Conservation (phyloP, 257 asterid genomes). For the Nyctanthes arbortristis region DNA sequence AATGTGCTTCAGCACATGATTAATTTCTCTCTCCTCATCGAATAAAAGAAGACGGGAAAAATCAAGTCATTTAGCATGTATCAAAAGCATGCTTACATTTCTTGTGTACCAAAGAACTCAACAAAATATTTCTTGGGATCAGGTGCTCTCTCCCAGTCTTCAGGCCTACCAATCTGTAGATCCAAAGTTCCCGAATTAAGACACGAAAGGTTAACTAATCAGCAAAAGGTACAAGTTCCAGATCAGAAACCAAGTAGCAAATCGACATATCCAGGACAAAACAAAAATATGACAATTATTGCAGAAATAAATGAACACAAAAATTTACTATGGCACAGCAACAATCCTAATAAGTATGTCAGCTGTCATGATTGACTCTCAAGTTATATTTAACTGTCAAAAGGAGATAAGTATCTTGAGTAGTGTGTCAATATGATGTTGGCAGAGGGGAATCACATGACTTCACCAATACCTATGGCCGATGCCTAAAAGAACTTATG, state of each 20-base stretch:
- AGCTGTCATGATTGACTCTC: not conserved
- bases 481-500: not conserved
- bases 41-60: not conserved
- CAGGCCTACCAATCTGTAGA: constrained; percentile 81
- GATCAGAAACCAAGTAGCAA: constrained; percentile 11
- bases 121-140: constrained; percentile 81
- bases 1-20: not conserved
- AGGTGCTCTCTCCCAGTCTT: constrained; percentile 63
- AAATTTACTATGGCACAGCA: not conserved
- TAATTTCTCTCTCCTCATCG: not conserved
- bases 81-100: constrained; percentile 62
- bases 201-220: constrained; percentile 25
- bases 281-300: not conserved
- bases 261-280: constrained; percentile 10
- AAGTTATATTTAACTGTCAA: not conserved
- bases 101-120: constrained; percentile 80
- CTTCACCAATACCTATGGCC: not conserved
- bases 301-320: not conserved
- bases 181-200: constrained; percentile 16
- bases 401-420: not conserved
- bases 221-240: constrained; percentile 14
- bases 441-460: not conserved
- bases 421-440: not conserved
- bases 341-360: not conserved
- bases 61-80: constrained; percentile 19